phyloP scores from a whole-genome alignment of 2,329 filamentous ascomycete species.

The Raffaelea albimanens region DNA sequence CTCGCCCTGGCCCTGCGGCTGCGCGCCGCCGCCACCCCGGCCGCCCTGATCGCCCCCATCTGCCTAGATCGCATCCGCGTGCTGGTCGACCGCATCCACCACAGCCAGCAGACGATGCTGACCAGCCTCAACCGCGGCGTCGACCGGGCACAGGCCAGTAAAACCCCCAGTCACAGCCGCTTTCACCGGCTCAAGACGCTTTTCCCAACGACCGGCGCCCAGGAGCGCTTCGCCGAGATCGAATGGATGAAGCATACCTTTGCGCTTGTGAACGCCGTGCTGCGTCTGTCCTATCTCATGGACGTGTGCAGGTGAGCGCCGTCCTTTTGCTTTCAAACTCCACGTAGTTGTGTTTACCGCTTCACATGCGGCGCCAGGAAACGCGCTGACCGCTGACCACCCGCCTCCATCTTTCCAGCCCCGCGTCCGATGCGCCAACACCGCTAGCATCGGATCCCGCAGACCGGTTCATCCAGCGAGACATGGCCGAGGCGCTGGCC shows the following conservation, averaged over 20 bases:
- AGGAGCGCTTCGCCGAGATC: conserved; percentile 10
- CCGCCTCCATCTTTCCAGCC: too few species aligned
- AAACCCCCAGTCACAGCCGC: background rate
- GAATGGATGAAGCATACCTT: conserved; percentile 13
- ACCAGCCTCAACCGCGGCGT: background rate
- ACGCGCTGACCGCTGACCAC: too few species aligned
- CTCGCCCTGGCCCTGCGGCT: conserved; percentile 5
- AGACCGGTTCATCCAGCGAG: background rate
- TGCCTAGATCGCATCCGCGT: conserved; percentile 3
- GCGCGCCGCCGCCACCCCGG: background rate
- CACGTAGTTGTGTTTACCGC: too few species aligned
- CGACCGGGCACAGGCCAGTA: background rate
- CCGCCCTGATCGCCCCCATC: background rate
- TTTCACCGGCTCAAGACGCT: conserved; percentile 6
- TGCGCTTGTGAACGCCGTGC: conserved; percentile 4
- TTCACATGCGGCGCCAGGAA: too few species aligned
- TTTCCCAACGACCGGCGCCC: conserved; percentile 8
- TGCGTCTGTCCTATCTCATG: conserved; percentile 3
- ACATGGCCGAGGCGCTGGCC: conserved; percentile 1
- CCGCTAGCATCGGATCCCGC: background rate
- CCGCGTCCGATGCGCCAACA: background rate
- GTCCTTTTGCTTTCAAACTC: background rate
- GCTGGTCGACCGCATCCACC: conserved; percentile 8
- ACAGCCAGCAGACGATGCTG: conserved; percentile 5
- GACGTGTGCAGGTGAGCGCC: background rate